Evolutionary conservation across 805 yeast genomes (phyloP), one percentile per base, ranked within the genome.

Genomic region (Kodamaea laetipori): DNA sequence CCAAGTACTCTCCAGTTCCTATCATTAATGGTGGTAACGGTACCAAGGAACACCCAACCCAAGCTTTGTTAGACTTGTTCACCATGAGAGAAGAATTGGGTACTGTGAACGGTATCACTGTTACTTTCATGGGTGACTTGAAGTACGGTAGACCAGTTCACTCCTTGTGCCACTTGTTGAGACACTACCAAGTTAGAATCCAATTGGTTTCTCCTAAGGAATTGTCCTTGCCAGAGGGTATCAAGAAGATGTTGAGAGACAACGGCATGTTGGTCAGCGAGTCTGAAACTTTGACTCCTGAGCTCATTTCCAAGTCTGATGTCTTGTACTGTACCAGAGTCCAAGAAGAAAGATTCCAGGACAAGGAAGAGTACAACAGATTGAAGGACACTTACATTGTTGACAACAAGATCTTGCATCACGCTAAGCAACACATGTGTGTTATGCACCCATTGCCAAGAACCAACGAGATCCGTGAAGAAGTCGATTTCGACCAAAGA

Each of bases 371-470:
- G 62, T 94, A 89, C 71, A 84, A 85, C 67, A 78, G 92, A 61
- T 80, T 92, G 63, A 90, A 90, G 78, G 95, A 92, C 65, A 77
- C 87, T 8, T 94, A 90, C 69, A 79, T 89, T 61, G 94, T 94
- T 48, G 97, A 94, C 73, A 92, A 92, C 80, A 84, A 78, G 70
- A 86, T 92, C 49, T 78, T 94, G 63, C 77, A 89, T 23, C 82
- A 86, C 66, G 98, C 99, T 57, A 94, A 95, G 74, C 90, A 89
- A 66, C 97, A 94, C 71, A 94, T 94, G 98, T 89, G 97, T 67
- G 86, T 94, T 52, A 85, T 94, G 96, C 99, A 94, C 67, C 99
- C 99, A 65, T 80, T 94, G 58, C 99, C 99, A 64, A 86, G 99
- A 70, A 90, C 89, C 53, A 85, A 82, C 59, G 99, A 94, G 73